Evolutionary conservation across 495 filamentous ascomycete genomes (phyloP).

Genomic region (Xylaria acuta): DNA sequence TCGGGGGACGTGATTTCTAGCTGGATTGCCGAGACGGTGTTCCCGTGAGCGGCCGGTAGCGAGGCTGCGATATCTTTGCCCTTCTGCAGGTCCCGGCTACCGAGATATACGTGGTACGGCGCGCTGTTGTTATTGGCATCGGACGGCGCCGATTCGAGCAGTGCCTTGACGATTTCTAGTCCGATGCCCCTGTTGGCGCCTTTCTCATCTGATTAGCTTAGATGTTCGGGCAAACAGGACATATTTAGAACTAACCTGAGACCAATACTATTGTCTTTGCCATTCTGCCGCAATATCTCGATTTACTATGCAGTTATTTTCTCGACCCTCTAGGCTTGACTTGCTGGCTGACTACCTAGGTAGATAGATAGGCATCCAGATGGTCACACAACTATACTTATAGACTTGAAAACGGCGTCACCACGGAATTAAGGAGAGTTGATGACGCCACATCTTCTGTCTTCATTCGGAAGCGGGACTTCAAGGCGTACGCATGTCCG

Average conservation of each 20-base stretch:
- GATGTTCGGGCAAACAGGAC: not conserved
- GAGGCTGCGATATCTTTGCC: not conserved
- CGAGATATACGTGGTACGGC: conserved; percentile 25
- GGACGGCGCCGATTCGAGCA: conserved; percentile 10
- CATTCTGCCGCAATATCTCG: not conserved
- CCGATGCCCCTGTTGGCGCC: conserved; percentile 25
- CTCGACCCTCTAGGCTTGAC: not conserved
- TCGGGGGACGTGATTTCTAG: conserved; percentile 12
- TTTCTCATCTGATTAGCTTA: not conserved
- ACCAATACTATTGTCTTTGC: conserved; percentile 14
- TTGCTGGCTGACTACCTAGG: not conserved
- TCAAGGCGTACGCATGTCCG: not conserved
- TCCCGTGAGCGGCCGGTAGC: not conserved
- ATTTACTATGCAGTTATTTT: not conserved
- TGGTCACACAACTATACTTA: not conserved
- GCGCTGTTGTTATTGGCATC: not conserved
- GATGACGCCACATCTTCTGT: not conserved
- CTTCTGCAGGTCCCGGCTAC: conserved; percentile 17
- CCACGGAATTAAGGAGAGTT: not conserved
- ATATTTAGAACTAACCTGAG: not conserved
- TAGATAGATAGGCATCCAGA: not conserved
- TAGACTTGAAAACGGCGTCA: not conserved
- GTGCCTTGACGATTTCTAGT: conserved; percentile 21
- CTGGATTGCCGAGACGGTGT: conserved; percentile 22
- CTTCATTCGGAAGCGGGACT: not conserved